Evolutionary conservation across 169 alveolate species (phyloP).

Genomic region (Eimeria necatrix): DNA sequence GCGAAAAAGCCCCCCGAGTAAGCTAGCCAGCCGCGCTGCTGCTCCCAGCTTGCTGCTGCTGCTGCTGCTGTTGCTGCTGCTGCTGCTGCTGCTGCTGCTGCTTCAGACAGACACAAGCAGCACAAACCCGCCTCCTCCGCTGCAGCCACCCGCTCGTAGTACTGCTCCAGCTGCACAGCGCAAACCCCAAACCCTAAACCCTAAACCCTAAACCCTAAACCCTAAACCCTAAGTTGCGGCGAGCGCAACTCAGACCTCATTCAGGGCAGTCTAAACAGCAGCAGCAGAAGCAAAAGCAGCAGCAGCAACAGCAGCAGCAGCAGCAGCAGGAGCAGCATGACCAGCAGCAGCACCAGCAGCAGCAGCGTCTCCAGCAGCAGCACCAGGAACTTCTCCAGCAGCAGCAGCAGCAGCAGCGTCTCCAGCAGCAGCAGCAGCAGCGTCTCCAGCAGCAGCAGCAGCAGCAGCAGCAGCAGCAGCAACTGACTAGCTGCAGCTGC

Average conservation of each 20-base stretch:
- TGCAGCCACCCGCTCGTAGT: slow-evolving; percentile 36
- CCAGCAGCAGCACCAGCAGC: not conserved
- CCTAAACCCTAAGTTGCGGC: not conserved
- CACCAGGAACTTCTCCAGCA: slow-evolving; percentile 14
- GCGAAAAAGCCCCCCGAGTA: not conserved
- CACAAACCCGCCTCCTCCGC: not conserved
- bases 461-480: slow-evolving; percentile 14
- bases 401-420: not conserved
- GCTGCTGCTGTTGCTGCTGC: slow-evolving; percentile 36
- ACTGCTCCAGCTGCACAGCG: not conserved
- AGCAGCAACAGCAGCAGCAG: not conserved
- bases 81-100: not conserved
- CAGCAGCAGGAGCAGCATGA: not conserved
- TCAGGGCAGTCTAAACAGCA: slow-evolving; percentile 67
- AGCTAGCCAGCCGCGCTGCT: slow-evolving; percentile 29
- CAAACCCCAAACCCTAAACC: not conserved
- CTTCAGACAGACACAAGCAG: slow-evolving; percentile 30
- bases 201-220: not conserved
- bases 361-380: not conserved
- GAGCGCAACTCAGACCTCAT: not conserved
- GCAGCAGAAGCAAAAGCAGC: slow-evolving; percentile 32
- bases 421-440: not conserved
- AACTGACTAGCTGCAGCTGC: slow-evolving; percentile 8
- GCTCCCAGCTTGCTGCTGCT: slow-evolving; percentile 23
- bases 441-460: not conserved